A percentile compares a stretch with the other conserved stretches of the same genome.
These are phyloP conservation scores for Nepenthes gracilis DNA, from an alignment of 148 eudicot genomes.

Conservation along the genomic window DNA sequence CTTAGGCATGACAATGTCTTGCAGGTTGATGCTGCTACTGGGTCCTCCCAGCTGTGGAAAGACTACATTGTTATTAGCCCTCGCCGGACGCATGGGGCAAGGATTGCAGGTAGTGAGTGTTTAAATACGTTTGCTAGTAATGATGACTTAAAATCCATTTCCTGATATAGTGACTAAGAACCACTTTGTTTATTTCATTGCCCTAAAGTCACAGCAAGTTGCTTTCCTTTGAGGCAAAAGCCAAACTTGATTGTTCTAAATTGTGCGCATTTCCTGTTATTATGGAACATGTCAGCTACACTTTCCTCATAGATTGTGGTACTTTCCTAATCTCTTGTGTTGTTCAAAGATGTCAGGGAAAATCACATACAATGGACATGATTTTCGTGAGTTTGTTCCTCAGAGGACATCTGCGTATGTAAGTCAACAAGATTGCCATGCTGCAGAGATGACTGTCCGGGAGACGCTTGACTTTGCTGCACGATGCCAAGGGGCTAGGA, in stretches of 20 bases:
- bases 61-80: slow-evolving; percentile 75
- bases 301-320: not conserved
- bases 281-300: not conserved
- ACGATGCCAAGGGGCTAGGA: slow-evolving; percentile 93
- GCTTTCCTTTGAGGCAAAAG: no score
- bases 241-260: no score
- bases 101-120: slow-evolving; percentile 62
- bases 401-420: slow-evolving; percentile 94
- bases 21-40: slow-evolving; percentile 79
- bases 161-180: not conserved
- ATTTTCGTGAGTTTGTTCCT: slow-evolving; percentile 84
- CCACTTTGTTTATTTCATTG: no score
- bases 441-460: slow-evolving; percentile 95
- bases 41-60: slow-evolving; percentile 99
- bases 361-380: slow-evolving; percentile 90
- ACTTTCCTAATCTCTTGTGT: slow-evolving; percentile 21
- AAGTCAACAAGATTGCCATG: slow-evolving; percentile 92
- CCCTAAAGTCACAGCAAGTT: no score
- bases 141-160: not conserved
- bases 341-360: slow-evolving; percentile 78
- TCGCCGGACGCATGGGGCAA: slow-evolving; percentile 80
- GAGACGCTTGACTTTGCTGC: slow-evolving; percentile 92
- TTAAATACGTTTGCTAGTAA: not conserved
- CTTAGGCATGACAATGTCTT: slow-evolving; percentile 3
- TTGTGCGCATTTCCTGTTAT: not conserved